Evolutionary conservation across 495 filamentous ascomycete genomes (phyloP), one percentile per base, ranked within the genome.

Genomic region (Darksidea phi): DNA sequence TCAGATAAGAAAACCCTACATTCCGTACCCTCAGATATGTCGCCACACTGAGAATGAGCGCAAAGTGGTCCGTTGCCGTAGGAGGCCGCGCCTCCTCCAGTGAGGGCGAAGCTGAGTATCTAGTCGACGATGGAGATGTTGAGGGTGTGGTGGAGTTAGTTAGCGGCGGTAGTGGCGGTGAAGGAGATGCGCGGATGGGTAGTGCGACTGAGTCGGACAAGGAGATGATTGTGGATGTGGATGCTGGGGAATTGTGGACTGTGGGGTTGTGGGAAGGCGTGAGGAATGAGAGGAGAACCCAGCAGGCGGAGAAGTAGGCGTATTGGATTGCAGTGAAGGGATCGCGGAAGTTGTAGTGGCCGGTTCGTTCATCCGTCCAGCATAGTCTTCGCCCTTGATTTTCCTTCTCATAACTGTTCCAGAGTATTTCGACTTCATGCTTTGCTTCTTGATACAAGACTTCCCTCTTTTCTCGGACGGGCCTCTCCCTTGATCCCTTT

Each of bases 1-100:
- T 53, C 45, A 63, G 56, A 28, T 63, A 63, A 34, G 60, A 53
- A 37, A 53, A 63, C 1, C 60, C 60, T 21, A 63, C 49, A 2
- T 43, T 45, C 1, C 34, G 28, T 6, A 38, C 37, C 8, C 28
- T 2, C 3, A 63, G 17, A 48, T 49, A 63, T 18, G 17, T 5
- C 21, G 60, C 60, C 20, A 45, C 38, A 7, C 41, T 32, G 11
- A 63, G 24, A 7, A 63, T 53, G 0, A 23, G 36, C 4, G 12
- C 46, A 23, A 18, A 53, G 28, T 63, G 25, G 37, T 57, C 53
- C 11, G 47, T 52, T 43, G 4, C 15, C 5, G 41, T n/a, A n/a
- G n/a, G n/a, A n/a, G n/a, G n/a, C n/a, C n/a, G n/a, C n/a, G n/a
- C n/a, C n/a, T n/a, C n/a, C n/a, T n/a, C n/a, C 10, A 32, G 28